phyloP scores from a whole-genome alignment of 495 filamentous ascomycete genomes.

The Neurospora africana region DNA sequence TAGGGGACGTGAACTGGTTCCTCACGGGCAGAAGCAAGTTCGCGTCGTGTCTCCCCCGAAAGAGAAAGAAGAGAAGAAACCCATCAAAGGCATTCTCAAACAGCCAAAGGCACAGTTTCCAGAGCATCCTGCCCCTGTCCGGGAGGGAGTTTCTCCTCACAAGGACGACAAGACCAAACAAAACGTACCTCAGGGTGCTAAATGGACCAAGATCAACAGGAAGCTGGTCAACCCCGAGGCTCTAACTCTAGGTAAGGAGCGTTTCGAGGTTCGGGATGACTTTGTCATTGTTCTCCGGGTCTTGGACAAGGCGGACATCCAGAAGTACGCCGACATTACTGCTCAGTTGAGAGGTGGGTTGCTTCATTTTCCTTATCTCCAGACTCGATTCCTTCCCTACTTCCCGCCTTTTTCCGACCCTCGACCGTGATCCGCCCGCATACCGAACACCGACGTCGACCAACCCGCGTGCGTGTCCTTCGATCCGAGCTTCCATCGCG shows the following conservation, averaged over 20 bases:
- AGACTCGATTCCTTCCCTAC: not conserved
- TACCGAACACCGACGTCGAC: not conserved
- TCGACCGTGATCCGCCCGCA: not conserved
- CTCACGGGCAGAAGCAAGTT: conserved; percentile 31
- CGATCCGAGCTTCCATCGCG: not conserved
- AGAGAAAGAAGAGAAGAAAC: conserved; percentile 34
- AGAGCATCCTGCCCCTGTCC: conserved; percentile 63
- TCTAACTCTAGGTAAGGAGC: conserved; percentile 62
- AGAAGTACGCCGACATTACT: conserved; percentile 65
- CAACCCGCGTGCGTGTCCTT: conserved; percentile 1
- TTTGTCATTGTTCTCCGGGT: conserved; percentile 80
- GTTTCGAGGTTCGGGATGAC: conserved; percentile 70
- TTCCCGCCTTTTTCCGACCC: not conserved
- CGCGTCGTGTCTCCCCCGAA: conserved; percentile 47
- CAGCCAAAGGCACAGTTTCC: conserved; percentile 65
- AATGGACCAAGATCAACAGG: conserved; percentile 84
- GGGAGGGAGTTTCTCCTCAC: conserved; percentile 80
- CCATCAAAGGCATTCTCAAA: conserved; percentile 48
- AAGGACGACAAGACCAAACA: conserved; percentile 68
- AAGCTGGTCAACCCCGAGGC: conserved; percentile 75
- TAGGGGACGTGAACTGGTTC: conserved; percentile 25
- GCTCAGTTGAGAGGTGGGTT: conserved; percentile 62
- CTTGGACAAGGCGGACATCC: conserved; percentile 70
- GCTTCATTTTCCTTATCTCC: conserved; percentile 1
- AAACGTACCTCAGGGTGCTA: conserved; percentile 63